A percentile compares a stretch with the other conserved stretches of the same genome.
These are phyloP conservation scores for Moelleriella libera DNA, from an alignment of 2,329 filamentous ascomycete genomes.

Conservation along the genomic window DNA sequence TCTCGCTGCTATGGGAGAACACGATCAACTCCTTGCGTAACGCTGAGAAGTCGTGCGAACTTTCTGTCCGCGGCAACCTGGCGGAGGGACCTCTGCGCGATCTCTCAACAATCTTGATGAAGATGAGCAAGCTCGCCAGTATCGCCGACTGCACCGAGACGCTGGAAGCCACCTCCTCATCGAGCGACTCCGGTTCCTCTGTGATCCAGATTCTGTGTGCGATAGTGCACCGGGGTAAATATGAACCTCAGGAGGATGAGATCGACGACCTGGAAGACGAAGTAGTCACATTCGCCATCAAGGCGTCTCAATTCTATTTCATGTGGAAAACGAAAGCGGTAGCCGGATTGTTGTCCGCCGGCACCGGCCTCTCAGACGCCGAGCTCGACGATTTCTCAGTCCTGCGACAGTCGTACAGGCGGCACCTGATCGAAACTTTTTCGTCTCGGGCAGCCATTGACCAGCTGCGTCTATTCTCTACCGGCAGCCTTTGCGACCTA, in stretches of 20 bases:
- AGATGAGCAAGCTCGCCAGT: constrained; percentile 67
- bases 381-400: constrained; percentile 47
- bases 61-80: constrained; percentile 58
- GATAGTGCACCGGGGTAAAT: constrained; percentile 60
- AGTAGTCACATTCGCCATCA: constrained; percentile 61
- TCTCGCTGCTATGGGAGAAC: constrained; percentile 77
- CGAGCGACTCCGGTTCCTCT: constrained; percentile 31
- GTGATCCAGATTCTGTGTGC: constrained; percentile 58
- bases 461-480: constrained; percentile 61
- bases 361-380: constrained; percentile 38
- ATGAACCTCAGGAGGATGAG: constrained; percentile 53
- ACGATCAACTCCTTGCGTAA: constrained; percentile 58
- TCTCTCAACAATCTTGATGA: constrained; percentile 59
- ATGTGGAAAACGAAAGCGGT: constrained; percentile 75
- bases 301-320: constrained; percentile 73
- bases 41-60: constrained; percentile 55
- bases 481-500: constrained; percentile 67
- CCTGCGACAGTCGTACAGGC: constrained; percentile 41
- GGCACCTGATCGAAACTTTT: constrained; percentile 52
- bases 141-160: constrained; percentile 65
- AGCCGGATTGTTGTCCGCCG: constrained; percentile 37
- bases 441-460: constrained; percentile 59
- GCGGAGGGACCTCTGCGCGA: constrained; percentile 50
- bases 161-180: constrained; percentile 48
- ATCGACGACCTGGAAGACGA: constrained; percentile 68